These are phyloP conservation scores for Cordyceps fumosorosea DNA, from an alignment of 2,329 filamentous ascomycete species.

Conservation along the genomic window DNA sequence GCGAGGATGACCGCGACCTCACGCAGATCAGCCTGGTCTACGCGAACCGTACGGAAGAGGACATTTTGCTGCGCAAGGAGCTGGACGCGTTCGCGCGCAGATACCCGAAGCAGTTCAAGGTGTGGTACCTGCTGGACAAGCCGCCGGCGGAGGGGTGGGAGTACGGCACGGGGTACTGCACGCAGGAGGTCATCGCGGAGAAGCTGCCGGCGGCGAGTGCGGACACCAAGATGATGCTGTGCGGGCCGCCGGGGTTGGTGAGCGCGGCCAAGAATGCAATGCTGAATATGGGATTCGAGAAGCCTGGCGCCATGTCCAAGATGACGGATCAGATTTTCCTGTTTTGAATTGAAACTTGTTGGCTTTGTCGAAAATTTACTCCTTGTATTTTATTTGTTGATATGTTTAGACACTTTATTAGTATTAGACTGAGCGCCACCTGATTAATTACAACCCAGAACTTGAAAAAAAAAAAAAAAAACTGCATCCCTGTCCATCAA, in stretches of 20 bases:
- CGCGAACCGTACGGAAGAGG: slow-evolving; percentile 50
- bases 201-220: slow-evolving; percentile 41
- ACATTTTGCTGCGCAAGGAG: slow-evolving; percentile 52
- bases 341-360: slow-evolving; percentile 30
- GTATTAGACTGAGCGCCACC: too few relatives aligned
- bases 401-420: neutral
- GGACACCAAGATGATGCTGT: slow-evolving; percentile 22
- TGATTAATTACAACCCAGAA: too few relatives aligned
- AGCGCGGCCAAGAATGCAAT: slow-evolving; percentile 48
- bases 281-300: slow-evolving; percentile 42
- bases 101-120: slow-evolving; percentile 47
- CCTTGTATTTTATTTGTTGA: too few relatives aligned
- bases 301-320: slow-evolving; percentile 43
- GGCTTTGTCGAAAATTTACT: too few relatives aligned
- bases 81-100: slow-evolving; percentile 45
- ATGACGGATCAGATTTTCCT: slow-evolving; percentile 50
- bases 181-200: slow-evolving; percentile 40
- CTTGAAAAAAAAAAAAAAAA: too few relatives aligned
- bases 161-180: slow-evolving; percentile 44
- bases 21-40: slow-evolving; percentile 53
- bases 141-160: slow-evolving; percentile 40
- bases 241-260: slow-evolving; percentile 56
- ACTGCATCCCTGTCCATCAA: too few relatives aligned
- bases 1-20: slow-evolving; percentile 47
- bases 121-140: slow-evolving; percentile 49